Conservation (phyloP, 2,329 filamentous ascomycete species). For the Ramularia collo-cygni region DNA sequence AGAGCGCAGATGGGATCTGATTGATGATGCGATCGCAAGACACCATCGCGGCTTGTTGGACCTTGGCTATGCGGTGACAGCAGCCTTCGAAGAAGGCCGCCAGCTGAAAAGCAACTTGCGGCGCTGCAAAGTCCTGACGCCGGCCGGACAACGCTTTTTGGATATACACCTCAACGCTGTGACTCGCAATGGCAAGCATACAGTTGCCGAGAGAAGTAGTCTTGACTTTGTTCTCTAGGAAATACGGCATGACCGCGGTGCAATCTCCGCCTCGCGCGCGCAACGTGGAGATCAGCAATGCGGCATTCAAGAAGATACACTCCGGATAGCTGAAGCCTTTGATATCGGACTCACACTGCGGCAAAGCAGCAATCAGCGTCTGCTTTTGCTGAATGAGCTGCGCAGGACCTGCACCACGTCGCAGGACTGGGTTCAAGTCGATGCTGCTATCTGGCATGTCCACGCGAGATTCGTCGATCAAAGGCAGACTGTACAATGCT, state of each 20-base stretch:
- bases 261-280: slow-evolving; percentile 83
- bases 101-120: slow-evolving; percentile 82
- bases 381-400: slow-evolving; percentile 76
- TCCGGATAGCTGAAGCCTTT: slow-evolving; percentile 80
- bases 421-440: slow-evolving; percentile 87
- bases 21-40: slow-evolving; percentile 82
- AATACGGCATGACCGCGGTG: slow-evolving; percentile 83
- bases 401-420: slow-evolving; percentile 75
- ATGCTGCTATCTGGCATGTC: slow-evolving; percentile 94
- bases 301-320: slow-evolving; percentile 83
- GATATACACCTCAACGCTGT: slow-evolving; percentile 73
- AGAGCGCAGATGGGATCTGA: slow-evolving; percentile 81
- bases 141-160: slow-evolving; percentile 64
- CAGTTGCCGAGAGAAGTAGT: slow-evolving; percentile 54
- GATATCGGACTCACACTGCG: slow-evolving; percentile 70
- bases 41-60: slow-evolving; percentile 76
- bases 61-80: slow-evolving; percentile 86
- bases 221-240: slow-evolving; percentile 79
- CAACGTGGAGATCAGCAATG: slow-evolving; percentile 81
- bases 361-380: slow-evolving; percentile 64
- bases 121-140: slow-evolving; percentile 75
- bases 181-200: slow-evolving; percentile 57
- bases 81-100: slow-evolving; percentile 79
- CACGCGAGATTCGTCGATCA: slow-evolving; percentile 81
- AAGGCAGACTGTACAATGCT: slow-evolving; percentile 76